These are phyloP conservation scores for Chrysanthemum makinoi DNA, from an alignment of 129 eudicot genomes.

Conservation along the genomic window DNA sequence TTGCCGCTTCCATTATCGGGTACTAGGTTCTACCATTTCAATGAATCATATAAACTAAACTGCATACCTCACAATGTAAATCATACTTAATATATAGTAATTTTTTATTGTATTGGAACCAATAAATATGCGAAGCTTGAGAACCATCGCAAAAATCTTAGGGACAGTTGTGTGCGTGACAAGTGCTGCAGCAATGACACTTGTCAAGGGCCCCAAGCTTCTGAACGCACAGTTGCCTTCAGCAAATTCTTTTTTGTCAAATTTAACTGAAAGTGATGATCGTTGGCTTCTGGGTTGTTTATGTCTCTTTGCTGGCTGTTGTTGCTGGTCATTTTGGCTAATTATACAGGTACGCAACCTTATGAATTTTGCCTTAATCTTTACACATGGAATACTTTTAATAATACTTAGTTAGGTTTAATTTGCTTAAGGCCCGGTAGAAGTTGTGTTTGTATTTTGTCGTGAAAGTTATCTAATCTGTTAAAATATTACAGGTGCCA, in stretches of 20 bases:
- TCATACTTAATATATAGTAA: background rate
- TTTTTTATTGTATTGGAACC: conserved; percentile 44
- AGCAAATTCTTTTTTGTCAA: conserved; percentile 29
- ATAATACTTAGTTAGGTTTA: too few species aligned
- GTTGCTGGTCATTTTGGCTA: conserved; percentile 84
- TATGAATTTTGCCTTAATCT: background rate
- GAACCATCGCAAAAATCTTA: conserved; percentile 63
- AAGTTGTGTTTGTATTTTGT: background rate
- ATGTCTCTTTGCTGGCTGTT: conserved; percentile 58
- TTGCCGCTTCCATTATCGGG: conserved; percentile 64
- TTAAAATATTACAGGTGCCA: conserved; percentile 50
- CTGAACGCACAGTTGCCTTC: conserved; percentile 41
- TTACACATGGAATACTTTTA: background rate
- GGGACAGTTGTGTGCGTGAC: conserved; percentile 69
- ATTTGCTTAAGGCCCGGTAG: too few species aligned
- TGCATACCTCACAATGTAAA: background rate
- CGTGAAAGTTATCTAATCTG: background rate
- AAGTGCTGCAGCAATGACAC: conserved; percentile 68
- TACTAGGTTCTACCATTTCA: conserved; percentile 23
- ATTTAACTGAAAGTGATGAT: conserved; percentile 26
- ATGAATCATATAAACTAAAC: background rate
- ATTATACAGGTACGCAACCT: conserved; percentile 60
- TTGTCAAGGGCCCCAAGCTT: conserved; percentile 76
- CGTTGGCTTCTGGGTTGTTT: conserved; percentile 75
- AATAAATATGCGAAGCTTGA: conserved; percentile 49